phyloP scores from a whole-genome alignment of 352 stramenopile genomes.

The Globisporangium paddicum region DNA sequence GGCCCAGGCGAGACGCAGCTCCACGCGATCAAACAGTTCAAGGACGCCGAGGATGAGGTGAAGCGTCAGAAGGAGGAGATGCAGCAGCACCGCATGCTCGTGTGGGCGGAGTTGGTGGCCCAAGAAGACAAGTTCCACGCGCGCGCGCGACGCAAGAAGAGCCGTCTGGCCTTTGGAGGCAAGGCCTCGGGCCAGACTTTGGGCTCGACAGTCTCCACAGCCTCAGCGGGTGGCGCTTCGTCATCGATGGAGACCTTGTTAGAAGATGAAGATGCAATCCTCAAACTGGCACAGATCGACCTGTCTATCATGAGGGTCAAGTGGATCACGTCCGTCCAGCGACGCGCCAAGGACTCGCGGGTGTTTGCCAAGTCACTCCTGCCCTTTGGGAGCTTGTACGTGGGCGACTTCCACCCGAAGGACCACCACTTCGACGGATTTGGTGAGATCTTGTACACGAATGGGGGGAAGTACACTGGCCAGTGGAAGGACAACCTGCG shows the following conservation, averaged over 20 bases:
- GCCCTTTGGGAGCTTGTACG: conserved; percentile 62
- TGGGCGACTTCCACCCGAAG: conserved; percentile 57
- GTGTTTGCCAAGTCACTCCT: conserved; percentile 67
- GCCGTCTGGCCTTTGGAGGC: conserved; percentile 28
- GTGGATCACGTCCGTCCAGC: conserved; percentile 56
- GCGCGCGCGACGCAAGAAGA: conserved; percentile 25
- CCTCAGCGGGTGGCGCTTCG: background rate
- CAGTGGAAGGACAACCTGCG: conserved; percentile 74
- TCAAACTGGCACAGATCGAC: conserved; percentile 18
- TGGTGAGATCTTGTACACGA: conserved; percentile 80
- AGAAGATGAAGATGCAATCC: conserved; percentile 16
- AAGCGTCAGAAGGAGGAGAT: conserved; percentile 49
- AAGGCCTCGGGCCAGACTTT: background rate
- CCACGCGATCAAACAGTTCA: conserved; percentile 31
- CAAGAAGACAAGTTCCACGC: conserved; percentile 23
- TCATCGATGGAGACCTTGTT: background rate
- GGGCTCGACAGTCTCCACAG: background rate
- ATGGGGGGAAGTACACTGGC: conserved; percentile 82
- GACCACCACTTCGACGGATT: conserved; percentile 65
- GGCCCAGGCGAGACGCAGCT: conserved; percentile 57
- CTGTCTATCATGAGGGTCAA: conserved; percentile 27
- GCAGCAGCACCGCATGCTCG: conserved; percentile 57
- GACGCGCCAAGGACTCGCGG: conserved; percentile 18
- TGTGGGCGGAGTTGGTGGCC: conserved; percentile 41
- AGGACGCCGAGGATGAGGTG: conserved; percentile 39